Evolutionary conservation across 2,329 filamentous ascomycete species (phyloP).

Genomic region (Cordyceps farinosa): DNA sequence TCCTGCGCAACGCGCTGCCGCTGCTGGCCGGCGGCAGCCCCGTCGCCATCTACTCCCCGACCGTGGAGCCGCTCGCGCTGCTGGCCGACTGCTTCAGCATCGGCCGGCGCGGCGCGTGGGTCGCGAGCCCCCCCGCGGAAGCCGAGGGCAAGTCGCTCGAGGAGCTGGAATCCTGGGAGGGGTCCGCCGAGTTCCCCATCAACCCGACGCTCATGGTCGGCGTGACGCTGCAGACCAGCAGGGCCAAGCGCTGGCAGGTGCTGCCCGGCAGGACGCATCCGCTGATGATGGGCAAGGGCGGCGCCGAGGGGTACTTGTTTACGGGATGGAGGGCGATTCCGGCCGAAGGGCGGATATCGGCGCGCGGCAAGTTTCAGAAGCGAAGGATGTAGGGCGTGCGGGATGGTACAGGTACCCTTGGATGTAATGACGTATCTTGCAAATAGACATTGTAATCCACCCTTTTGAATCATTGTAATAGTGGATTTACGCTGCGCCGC

Average conservation of each 20-base stretch:
- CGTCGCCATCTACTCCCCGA: constrained; percentile 80
- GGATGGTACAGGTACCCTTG: background rate
- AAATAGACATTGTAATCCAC: background rate
- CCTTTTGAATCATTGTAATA: background rate
- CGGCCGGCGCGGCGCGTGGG: constrained; percentile 72
- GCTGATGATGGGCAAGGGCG: constrained; percentile 83
- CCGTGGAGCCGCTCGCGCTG: constrained; percentile 72
- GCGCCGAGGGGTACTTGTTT: constrained; percentile 86
- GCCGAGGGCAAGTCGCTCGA: constrained; percentile 41
- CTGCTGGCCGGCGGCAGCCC: constrained; percentile 79
- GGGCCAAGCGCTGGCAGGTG: constrained; percentile 82
- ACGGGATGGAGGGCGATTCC: constrained; percentile 79
- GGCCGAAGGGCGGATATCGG: constrained; percentile 73
- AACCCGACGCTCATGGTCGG: constrained; percentile 83
- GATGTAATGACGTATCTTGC: constrained; percentile 4
- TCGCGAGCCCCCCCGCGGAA: constrained; percentile 46
- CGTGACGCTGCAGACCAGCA: constrained; percentile 74
- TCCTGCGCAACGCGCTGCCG: constrained; percentile 73
- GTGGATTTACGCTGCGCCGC: background rate
- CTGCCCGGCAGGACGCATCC: constrained; percentile 89
- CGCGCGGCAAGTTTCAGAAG: constrained; percentile 74
- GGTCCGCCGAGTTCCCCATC: constrained; percentile 74
- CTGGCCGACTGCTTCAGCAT: constrained; percentile 84
- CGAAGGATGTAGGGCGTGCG: constrained; percentile 51
- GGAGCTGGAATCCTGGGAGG: constrained; percentile 54